Conservation (phyloP, 1,284 basidiomycete species). For the Malassezia dermatis region DNA sequence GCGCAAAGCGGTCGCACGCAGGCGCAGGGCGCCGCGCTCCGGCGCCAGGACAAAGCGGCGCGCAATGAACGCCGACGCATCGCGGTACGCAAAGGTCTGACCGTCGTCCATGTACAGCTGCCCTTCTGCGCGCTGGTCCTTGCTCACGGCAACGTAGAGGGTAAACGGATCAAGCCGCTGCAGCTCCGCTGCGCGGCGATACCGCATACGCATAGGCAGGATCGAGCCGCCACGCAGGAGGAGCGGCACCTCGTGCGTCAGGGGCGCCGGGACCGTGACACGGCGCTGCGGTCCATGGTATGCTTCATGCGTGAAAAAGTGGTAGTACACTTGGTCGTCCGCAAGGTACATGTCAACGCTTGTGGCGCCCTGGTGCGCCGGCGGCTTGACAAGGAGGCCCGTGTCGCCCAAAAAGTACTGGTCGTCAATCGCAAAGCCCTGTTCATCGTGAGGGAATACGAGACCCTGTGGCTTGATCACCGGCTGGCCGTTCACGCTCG, state of each 20-base stretch:
- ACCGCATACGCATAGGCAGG: constrained; percentile 72
- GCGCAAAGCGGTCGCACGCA: background rate
- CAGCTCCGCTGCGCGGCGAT: constrained; percentile 70
- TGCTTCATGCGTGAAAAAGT: constrained; percentile 60
- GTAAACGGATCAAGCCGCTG: constrained; percentile 92
- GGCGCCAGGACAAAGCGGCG: constrained; percentile 22
- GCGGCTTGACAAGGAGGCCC: constrained; percentile 82
- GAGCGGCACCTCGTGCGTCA: constrained; percentile 62
- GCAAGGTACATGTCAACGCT: constrained; percentile 71
- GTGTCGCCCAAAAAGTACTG: constrained; percentile 85
- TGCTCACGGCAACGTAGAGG: constrained; percentile 66
- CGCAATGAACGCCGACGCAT: constrained; percentile 67
- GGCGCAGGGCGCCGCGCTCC: background rate
- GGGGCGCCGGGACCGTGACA: constrained; percentile 57
- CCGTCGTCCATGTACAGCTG: constrained; percentile 95
- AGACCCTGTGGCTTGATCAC: constrained; percentile 68
- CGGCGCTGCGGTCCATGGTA: constrained; percentile 58
- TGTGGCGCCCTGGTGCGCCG: constrained; percentile 64
- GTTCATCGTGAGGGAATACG: constrained; percentile 74
- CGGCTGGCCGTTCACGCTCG: constrained; percentile 34
- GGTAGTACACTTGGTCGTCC: constrained; percentile 88
- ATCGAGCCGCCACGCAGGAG: constrained; percentile 88
- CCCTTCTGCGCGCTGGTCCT: constrained; percentile 55
- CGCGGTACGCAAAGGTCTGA: constrained; percentile 63
- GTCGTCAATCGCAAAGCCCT: constrained; percentile 78